A percentile compares a stretch with the other conserved stretches of the same genome.
phyloP scores from a whole-genome alignment of 1,284 basidiomycete species.

The Polyporus tsugae region DNA sequence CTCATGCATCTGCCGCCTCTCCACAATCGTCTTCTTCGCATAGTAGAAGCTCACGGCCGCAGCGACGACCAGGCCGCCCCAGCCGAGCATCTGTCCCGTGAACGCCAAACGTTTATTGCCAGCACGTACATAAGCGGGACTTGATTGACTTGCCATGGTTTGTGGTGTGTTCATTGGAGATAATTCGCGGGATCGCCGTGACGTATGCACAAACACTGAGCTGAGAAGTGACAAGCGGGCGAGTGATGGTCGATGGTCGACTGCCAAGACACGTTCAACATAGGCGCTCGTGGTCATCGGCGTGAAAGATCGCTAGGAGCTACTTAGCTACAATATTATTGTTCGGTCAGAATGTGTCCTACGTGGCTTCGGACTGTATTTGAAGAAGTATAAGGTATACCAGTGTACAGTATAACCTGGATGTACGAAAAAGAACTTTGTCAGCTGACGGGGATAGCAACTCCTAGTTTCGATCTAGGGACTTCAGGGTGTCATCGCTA shows the following conservation, averaged over 20 bases:
- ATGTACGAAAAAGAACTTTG: too few species aligned
- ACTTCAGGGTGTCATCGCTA: slow-evolving; percentile 29
- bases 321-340: too few species aligned
- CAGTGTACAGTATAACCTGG: too few species aligned
- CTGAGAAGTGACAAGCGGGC: background rate
- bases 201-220: background rate
- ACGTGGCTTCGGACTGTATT: too few species aligned
- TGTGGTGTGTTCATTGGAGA: slow-evolving; percentile 42
- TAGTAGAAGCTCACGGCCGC: slow-evolving; percentile 55
- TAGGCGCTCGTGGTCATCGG: background rate
- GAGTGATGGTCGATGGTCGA: background rate
- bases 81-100: slow-evolving; percentile 43
- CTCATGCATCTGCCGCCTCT: slow-evolving; percentile 45
- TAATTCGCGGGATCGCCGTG: background rate
- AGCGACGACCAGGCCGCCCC: slow-evolving; percentile 51
- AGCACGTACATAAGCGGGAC: background rate
- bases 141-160: slow-evolving; percentile 40
- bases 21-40: slow-evolving; percentile 53
- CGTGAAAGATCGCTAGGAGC: too few species aligned
- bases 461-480: slow-evolving; percentile 37
- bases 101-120: background rate
- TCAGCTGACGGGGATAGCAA: slow-evolving; percentile 21
- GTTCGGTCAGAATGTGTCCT: too few species aligned
- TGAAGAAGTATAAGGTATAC: too few species aligned
- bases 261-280: background rate